phyloP scores from a whole-genome alignment of 1,139 yeast species.

The Suhomyces panamericanus region DNA sequence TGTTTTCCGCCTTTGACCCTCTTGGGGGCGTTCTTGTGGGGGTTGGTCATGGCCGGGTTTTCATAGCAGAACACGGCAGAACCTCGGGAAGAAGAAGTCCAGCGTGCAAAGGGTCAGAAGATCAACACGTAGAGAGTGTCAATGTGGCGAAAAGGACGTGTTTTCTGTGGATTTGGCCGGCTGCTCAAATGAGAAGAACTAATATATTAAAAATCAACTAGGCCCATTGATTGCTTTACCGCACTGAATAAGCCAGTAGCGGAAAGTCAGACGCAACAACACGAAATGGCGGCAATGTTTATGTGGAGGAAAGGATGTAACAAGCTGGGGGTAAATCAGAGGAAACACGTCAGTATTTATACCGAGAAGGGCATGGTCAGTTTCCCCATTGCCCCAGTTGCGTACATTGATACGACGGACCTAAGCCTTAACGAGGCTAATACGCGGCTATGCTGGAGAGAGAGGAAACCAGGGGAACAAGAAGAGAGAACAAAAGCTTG shows the following conservation, averaged over 20 bases:
- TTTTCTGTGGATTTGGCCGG: no score
- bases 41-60: neutral
- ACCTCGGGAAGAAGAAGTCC: no score
- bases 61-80: no score
- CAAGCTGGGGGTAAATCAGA: neutral
- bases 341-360: no score
- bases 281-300: neutral
- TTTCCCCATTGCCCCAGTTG: no score
- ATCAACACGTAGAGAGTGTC: no score
- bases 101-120: no score
- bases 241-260: neutral
- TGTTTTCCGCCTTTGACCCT: neutral
- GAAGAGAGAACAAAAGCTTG: no score
- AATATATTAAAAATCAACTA: no score
- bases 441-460: neutral
- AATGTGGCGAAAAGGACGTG: no score
- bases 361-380: no score
- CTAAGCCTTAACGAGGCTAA: neutral
- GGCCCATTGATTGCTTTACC: conserved; percentile 1
- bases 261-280: neutral
- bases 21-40: neutral
- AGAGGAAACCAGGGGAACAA: neutral
- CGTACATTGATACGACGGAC: neutral
- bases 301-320: neutral
- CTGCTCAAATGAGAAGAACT: no score